These are phyloP conservation scores for Lentinula detonsa DNA, from an alignment of 768 basidiomycete genomes.

Conservation along the genomic window DNA sequence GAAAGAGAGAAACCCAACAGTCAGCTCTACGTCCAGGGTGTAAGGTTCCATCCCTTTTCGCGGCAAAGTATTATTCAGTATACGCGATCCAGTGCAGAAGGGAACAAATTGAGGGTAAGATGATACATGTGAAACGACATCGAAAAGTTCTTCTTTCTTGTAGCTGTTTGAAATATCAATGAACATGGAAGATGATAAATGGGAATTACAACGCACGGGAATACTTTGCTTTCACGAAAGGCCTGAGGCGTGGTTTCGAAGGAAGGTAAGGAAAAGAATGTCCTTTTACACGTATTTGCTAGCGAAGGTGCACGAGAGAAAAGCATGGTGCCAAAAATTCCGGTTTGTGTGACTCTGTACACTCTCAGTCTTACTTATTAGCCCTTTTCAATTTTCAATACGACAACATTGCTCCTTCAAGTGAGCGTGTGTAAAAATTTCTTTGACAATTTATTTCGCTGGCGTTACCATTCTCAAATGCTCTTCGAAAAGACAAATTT, in stretches of 20 bases:
- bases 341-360: no score
- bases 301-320: not conserved
- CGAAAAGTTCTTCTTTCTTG: slow-evolving; percentile 70
- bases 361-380: no score
- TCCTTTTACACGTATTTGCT: not conserved
- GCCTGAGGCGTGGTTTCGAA: slow-evolving; percentile 41
- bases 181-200: not conserved
- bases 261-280: slow-evolving; percentile 39
- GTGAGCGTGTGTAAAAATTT: no score
- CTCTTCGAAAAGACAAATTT: no score
- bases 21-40: slow-evolving; percentile 78
- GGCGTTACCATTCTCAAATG: no score
- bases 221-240: slow-evolving; percentile 79
- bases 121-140: slow-evolving; percentile 80
- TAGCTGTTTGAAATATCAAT: slow-evolving; percentile 48
- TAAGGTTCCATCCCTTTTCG: slow-evolving; percentile 20
- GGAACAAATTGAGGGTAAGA: slow-evolving; percentile 88
- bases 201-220: slow-evolving; percentile 59
- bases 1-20: slow-evolving; percentile 83
- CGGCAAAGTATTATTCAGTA: slow-evolving; percentile 36
- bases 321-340: not conserved
- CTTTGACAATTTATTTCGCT: no score
- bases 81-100: slow-evolving; percentile 72
- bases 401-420: no score
- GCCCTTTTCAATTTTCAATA: no score